phyloP scores from a whole-genome alignment of 1,284 basidiomycete genomes.

The Marasmius tenuissimus region DNA sequence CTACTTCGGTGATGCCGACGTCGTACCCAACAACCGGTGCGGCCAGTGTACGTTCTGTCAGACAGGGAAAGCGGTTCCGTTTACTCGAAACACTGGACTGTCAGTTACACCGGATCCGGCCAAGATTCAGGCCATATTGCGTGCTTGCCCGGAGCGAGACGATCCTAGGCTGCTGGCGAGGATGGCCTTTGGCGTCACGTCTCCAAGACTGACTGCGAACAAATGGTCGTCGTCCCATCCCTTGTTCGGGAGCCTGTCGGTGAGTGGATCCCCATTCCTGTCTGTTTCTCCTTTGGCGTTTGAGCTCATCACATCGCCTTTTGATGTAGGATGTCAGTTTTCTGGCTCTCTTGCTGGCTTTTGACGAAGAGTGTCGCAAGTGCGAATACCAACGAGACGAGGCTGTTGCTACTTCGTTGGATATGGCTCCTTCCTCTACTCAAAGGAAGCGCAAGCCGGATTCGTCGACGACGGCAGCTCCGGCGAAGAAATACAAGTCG shows the following conservation, averaged over 20 bases:
- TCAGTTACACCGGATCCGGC: constrained; percentile 27
- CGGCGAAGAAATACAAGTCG: too few relatives aligned
- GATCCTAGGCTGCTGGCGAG: constrained; percentile 49
- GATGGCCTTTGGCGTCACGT: constrained; percentile 50
- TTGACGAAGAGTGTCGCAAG: too few relatives aligned
- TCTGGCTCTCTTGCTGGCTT: too few relatives aligned
- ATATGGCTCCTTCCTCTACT: too few relatives aligned
- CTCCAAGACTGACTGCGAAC: constrained; percentile 41
- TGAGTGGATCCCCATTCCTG: not conserved
- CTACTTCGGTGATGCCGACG: constrained; percentile 47
- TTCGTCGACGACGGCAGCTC: too few relatives aligned
- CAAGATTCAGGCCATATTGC: constrained; percentile 38
- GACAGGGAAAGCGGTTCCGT: constrained; percentile 36
- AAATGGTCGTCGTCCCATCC: constrained; percentile 40
- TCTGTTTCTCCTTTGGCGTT: too few relatives aligned
- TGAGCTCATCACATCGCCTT: too few relatives aligned
- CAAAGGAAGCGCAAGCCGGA: too few relatives aligned
- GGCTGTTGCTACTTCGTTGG: too few relatives aligned
- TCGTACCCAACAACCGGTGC: constrained; percentile 43
- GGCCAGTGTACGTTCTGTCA: constrained; percentile 45
- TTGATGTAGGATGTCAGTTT: too few relatives aligned
- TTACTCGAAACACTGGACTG: constrained; percentile 25
- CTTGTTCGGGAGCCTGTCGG: constrained; percentile 42
- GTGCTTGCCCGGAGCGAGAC: constrained; percentile 45
- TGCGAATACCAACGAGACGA: too few relatives aligned